phyloP scores from a whole-genome alignment of 805 yeast species.

The Yarrowia sp. region DNA sequence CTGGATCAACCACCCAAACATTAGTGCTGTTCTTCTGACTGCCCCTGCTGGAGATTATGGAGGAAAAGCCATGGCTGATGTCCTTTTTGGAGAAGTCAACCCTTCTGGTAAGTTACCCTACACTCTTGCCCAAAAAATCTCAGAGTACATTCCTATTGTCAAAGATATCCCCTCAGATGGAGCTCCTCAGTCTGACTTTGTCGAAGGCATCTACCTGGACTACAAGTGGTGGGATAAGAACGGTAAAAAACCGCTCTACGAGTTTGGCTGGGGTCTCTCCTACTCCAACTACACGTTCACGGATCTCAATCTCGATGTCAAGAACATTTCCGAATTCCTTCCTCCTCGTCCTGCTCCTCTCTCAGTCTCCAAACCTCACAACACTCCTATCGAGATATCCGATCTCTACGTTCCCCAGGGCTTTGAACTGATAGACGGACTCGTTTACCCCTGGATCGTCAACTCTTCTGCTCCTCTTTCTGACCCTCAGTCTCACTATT shows the following conservation, averaged over 20 bases:
- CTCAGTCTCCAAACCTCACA: neutral
- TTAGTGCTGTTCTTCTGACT: slow-evolving; percentile 62
- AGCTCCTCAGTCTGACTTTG: slow-evolving; percentile 49
- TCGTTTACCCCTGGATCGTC: slow-evolving; percentile 56
- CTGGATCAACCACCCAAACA: slow-evolving; percentile 62
- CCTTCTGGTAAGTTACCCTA: slow-evolving; percentile 71
- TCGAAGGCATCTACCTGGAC: slow-evolving; percentile 59
- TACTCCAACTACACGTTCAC: slow-evolving; percentile 55
- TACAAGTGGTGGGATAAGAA: slow-evolving; percentile 65
- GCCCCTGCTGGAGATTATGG: slow-evolving; percentile 64
- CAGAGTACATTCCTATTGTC: slow-evolving; percentile 58
- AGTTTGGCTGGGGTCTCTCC: slow-evolving; percentile 68
- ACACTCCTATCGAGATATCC: slow-evolving; percentile 44
- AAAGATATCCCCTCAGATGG: slow-evolving; percentile 52
- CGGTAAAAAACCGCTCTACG: slow-evolving; percentile 63
- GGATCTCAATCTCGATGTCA: slow-evolving; percentile 53
- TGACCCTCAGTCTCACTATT: neutral
- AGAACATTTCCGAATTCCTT: slow-evolving; percentile 56
- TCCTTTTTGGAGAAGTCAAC: slow-evolving; percentile 64
- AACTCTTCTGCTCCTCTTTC: neutral
- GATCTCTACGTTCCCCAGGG: slow-evolving; percentile 60
- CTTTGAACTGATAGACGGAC: slow-evolving; percentile 61
- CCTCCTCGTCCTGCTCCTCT: slow-evolving; percentile 49
- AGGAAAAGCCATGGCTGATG: slow-evolving; percentile 65
- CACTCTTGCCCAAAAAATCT: slow-evolving; percentile 62